A percentile compares a stretch with the other conserved stretches of the same genome.
These are phyloP conservation scores for Phytophthora pinifolia DNA, from an alignment of 352 stramenopile species.

Conservation along the genomic window DNA sequence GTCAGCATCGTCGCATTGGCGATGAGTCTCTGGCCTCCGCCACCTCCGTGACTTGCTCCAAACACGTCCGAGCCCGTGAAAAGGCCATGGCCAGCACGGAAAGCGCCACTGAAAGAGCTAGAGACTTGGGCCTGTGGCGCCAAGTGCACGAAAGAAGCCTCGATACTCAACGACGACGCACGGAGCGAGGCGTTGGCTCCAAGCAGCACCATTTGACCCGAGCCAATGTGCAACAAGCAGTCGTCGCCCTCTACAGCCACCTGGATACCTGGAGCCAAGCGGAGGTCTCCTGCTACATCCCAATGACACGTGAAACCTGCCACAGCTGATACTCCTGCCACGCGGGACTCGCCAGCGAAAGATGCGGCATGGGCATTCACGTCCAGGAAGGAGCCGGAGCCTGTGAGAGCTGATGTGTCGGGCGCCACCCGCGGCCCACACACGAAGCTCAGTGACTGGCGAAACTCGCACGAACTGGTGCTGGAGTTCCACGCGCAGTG, in stretches of 20 bases:
- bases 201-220: slow-evolving; percentile 58
- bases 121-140: slow-evolving; percentile 38
- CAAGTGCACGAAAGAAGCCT: slow-evolving; percentile 65
- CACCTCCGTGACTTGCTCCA: slow-evolving; percentile 60
- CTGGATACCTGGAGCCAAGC: slow-evolving; percentile 35
- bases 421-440: slow-evolving; percentile 31
- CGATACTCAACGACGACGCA: slow-evolving; percentile 50
- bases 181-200: slow-evolving; percentile 31
- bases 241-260: slow-evolving; percentile 52
- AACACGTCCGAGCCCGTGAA: slow-evolving; percentile 41
- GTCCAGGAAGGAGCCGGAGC: slow-evolving; percentile 11
- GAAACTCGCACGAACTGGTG: slow-evolving; percentile 60
- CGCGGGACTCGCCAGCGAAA: slow-evolving; percentile 6
- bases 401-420: slow-evolving; percentile 1
- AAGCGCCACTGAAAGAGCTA: slow-evolving; percentile 38
- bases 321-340: slow-evolving; percentile 9
- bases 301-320: slow-evolving; percentile 50
- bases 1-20: slow-evolving; percentile 36
- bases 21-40: slow-evolving; percentile 48
- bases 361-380: slow-evolving; percentile 2
- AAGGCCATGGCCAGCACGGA: slow-evolving; percentile 26
- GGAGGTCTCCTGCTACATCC: slow-evolving; percentile 60
- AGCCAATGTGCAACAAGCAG: slow-evolving; percentile 53
- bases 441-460: slow-evolving; percentile 38
- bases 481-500: slow-evolving; percentile 48